Evolutionary conservation across 148 eudicot genomes (phyloP).

Genomic region (Chenopodium album): DNA sequence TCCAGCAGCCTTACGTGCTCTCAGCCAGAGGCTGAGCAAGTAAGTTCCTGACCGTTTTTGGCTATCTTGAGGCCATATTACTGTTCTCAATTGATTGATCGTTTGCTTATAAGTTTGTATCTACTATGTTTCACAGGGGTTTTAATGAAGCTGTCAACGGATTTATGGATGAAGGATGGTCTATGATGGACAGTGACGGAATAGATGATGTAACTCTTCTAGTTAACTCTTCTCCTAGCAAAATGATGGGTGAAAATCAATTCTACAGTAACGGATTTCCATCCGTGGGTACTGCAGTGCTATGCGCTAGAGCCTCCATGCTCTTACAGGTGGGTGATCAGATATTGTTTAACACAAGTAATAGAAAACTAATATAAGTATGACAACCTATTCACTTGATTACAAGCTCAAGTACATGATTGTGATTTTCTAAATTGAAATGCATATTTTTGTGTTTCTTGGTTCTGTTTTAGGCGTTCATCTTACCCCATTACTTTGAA

Average conservation of each 20-base stretch:
- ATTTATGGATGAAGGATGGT: conserved; percentile 90
- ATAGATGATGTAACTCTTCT: conserved; percentile 77
- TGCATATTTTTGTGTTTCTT: not conserved
- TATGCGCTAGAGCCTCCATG: conserved; percentile 95
- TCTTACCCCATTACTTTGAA: not conserved
- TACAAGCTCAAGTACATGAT: not conserved
- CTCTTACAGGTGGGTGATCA: conserved; percentile 64
- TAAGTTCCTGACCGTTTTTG: conserved; percentile 19
- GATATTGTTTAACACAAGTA: not conserved
- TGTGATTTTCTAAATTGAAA: not conserved
- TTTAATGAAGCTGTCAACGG: conserved; percentile 94
- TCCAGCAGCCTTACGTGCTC: conserved; percentile 89
- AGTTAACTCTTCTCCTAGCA: conserved; percentile 71
- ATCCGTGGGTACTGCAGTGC: conserved; percentile 53
- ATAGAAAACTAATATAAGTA: not conserved
- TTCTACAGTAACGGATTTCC: conserved; percentile 58
- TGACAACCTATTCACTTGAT: not conserved
- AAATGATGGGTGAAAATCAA: conserved; percentile 55
- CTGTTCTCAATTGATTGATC: not conserved
- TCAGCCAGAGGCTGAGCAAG: conserved; percentile 84
- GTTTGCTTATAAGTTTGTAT: not conserved
- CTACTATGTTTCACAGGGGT: conserved; percentile 50
- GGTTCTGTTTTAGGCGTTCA: not conserved
- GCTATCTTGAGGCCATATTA: not conserved
- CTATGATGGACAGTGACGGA: conserved; percentile 79